Percentiles rank a stretch among this genome's conserved stretches.
Conservation (phyloP, 2,329 filamentous ascomycete genomes). For the Xylariaceae sp. region DNA sequence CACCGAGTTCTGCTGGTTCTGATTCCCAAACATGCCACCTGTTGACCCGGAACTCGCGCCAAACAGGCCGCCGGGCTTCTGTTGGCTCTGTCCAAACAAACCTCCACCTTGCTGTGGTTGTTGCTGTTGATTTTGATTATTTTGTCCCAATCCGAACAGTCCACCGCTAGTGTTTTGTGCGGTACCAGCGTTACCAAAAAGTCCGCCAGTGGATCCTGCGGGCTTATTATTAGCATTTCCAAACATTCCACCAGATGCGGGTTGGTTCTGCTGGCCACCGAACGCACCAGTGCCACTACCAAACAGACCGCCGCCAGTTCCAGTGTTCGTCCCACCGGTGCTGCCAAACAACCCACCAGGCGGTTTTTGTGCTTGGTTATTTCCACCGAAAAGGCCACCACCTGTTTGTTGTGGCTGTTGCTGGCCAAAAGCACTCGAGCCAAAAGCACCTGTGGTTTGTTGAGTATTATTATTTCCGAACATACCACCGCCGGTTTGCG, state of each 20-base stretch:
- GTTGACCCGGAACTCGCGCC: slow-evolving; percentile 36
- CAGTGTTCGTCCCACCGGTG: slow-evolving; percentile 21
- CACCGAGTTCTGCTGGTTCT: slow-evolving; percentile 39
- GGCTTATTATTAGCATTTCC: slow-evolving; percentile 32
- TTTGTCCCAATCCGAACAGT: slow-evolving; percentile 43
- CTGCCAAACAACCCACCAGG: slow-evolving; percentile 39
- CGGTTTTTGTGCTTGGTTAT: slow-evolving; percentile 31
- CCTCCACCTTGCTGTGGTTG: slow-evolving; percentile 36
- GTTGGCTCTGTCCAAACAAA: slow-evolving; percentile 53
- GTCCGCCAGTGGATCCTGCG: slow-evolving; percentile 30
- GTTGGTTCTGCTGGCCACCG: slow-evolving; percentile 24
- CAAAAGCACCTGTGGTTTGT: slow-evolving; percentile 31
- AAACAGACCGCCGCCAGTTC: slow-evolving; percentile 38
- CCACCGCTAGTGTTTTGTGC: slow-evolving; percentile 35
- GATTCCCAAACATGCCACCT: slow-evolving; percentile 52
- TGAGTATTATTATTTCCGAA: slow-evolving; percentile 33
- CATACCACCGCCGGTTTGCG: slow-evolving; percentile 29
- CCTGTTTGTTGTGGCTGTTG: slow-evolving; percentile 38
- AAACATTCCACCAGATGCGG: slow-evolving; percentile 38
- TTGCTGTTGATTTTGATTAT: slow-evolving; percentile 36
- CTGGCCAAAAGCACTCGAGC: slow-evolving; percentile 34
- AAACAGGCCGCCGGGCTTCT: slow-evolving; percentile 39
- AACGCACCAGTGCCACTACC: slow-evolving; percentile 33
- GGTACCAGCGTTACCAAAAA: slow-evolving; percentile 40
- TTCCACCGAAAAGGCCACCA: slow-evolving; percentile 36